These are phyloP conservation scores for Xylaria sp. DNA, from an alignment of 2,329 filamentous ascomycete species.

Conservation along the genomic window DNA sequence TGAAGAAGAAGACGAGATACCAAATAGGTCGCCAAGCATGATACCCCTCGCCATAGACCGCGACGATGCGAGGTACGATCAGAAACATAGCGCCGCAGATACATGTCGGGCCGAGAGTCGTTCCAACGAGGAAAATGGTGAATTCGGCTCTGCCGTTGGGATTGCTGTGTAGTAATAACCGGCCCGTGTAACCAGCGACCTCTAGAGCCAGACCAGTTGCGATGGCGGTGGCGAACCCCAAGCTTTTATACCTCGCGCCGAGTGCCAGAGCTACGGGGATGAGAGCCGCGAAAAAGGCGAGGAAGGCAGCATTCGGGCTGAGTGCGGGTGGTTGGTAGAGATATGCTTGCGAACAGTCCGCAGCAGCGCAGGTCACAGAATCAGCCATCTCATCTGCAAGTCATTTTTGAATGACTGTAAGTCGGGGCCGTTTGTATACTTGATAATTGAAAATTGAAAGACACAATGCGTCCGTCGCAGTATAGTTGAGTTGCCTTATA, in stretches of 20 bases:
- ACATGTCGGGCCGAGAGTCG: slow-evolving; percentile 58
- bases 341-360: slow-evolving; percentile 45
- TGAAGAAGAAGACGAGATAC: slow-evolving; percentile 46
- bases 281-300: slow-evolving; percentile 54
- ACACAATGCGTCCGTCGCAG: not conserved
- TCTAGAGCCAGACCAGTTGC: slow-evolving; percentile 56
- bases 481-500: slow-evolving; percentile 2
- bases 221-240: slow-evolving; percentile 55
- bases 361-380: slow-evolving; percentile 37
- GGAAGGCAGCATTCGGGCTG: slow-evolving; percentile 54
- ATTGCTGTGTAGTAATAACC: slow-evolving; percentile 54
- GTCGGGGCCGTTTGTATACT: slow-evolving; percentile 10
- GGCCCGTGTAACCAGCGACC: slow-evolving; percentile 58
- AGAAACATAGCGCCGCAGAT: slow-evolving; percentile 58
- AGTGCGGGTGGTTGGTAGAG: slow-evolving; percentile 52
- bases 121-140: slow-evolving; percentile 58
- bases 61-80: slow-evolving; percentile 58
- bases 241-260: slow-evolving; percentile 54
- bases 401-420: slow-evolving; percentile 31
- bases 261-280: slow-evolving; percentile 53
- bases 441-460: slow-evolving; percentile 1
- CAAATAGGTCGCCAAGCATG: slow-evolving; percentile 50
- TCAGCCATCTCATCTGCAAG: slow-evolving; percentile 40
- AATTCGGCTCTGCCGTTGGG: slow-evolving; percentile 53
- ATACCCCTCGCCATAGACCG: slow-evolving; percentile 58